phyloP scores from a whole-genome alignment of 164 flowering plant genomes.

The Nelumbo lutea region DNA sequence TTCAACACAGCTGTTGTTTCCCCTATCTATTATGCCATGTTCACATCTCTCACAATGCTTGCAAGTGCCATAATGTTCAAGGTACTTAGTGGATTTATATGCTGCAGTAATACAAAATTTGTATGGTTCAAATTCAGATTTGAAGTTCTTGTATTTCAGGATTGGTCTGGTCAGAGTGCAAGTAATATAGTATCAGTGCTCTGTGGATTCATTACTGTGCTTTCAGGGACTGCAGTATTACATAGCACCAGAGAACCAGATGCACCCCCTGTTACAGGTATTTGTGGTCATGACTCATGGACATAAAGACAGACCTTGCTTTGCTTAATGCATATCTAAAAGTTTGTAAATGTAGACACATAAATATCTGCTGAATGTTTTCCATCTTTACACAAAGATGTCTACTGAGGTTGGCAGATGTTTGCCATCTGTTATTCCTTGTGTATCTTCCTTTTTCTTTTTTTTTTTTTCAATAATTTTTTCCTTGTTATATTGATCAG shows the following conservation, averaged over 20 bases:
- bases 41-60: slow-evolving; percentile 80
- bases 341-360: not conserved
- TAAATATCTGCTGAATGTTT: not conserved
- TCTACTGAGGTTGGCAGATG: too few relatives aligned
- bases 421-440: too few relatives aligned
- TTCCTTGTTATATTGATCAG: too few relatives aligned
- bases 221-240: slow-evolving; percentile 79
- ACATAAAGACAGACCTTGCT: too few relatives aligned
- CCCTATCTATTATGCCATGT: slow-evolving; percentile 91
- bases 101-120: not conserved
- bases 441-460: too few relatives aligned
- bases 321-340: too few relatives aligned
- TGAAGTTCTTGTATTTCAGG: slow-evolving; percentile 33
- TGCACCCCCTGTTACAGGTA: slow-evolving; percentile 48
- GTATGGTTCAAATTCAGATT: not conserved
- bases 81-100: slow-evolving; percentile 38
- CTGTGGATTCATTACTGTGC: slow-evolving; percentile 81
- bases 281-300: slow-evolving; percentile 1
- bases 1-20: slow-evolving; percentile 91
- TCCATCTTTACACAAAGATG: too few relatives aligned
- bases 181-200: slow-evolving; percentile 75
- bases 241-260: slow-evolving; percentile 86
- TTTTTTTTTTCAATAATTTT: too few relatives aligned
- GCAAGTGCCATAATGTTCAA: slow-evolving; percentile 98
- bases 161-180: slow-evolving; percentile 86